Base-by-base conservation (phyloP, 2,329 filamentous ascomycete genomes). In the Xylaria sp. region DNA sequence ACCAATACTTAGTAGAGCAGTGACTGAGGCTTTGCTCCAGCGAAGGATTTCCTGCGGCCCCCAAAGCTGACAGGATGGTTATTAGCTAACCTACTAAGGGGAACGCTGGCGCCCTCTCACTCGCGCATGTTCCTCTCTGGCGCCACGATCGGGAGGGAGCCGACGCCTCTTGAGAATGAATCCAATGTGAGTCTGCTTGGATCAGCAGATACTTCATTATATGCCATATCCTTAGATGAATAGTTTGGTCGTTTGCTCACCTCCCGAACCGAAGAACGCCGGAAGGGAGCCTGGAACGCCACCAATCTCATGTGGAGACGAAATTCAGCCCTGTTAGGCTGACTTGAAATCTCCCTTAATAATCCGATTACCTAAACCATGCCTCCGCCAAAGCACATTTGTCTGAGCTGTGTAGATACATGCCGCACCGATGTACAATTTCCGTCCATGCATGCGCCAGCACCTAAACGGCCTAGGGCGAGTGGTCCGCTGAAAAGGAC, bases 241-340 rank as follows among this genome's bases (percentile, higher is more conserved):
- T 39, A 52, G 15, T 55, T 60, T 50, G 25, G 48, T 63, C 25
- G 39, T 57, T 41, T 31, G 46, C 51, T 52, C 56, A 18, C 23
- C 44, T 34, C 59, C 59, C 37, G n/a, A 59, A 28, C 23, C 46
- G 28, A 69, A 52, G 50, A 8, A 56, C 52, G 34, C 56, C 13
- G 37, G 50, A 37, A 58, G 62, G 28, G 10, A 37, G 34, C 13
- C 18, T 48, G 39, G 51, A 34, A 55, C 55, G 44, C 63, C 66
- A 66, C 66, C 54, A 61, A 28, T 56, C 34, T 37, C 7, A 15
- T 55, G 56, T 66, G 69, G 63, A 66, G 39, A 66, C 48, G 39
- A 46, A 28, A 69, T 71, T 71, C 71, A 73, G 71, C 71, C 71
- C 56, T 66, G 65, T 39, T 57, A 62, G 71, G 69, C 66, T 67